Evolutionary conservation across 345 rosid genomes (phyloP).

Genomic region (Gossypium turneri): DNA sequence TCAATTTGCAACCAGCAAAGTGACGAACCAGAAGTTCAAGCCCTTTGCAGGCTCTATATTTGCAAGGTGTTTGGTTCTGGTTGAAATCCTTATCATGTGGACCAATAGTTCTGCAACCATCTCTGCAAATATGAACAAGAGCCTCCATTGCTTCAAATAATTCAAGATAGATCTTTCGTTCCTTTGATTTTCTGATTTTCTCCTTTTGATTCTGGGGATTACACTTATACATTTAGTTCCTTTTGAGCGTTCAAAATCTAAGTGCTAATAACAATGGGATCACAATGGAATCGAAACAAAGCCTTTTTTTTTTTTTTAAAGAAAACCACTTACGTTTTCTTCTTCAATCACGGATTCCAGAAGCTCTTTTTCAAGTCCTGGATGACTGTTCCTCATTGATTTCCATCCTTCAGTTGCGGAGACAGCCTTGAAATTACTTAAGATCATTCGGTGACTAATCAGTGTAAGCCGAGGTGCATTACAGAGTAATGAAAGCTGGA

Average conservation of each 20-base stretch:
- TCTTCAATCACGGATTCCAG: slow-evolving; percentile 45
- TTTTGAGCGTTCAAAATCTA: background rate
- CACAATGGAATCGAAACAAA: background rate
- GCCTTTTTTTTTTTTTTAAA: background rate
- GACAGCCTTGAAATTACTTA: slow-evolving; percentile 48
- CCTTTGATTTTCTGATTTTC: slow-evolving; percentile 48
- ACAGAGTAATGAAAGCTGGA: slow-evolving; percentile 79
- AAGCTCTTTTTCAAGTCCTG: slow-evolving; percentile 69
- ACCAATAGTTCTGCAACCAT: slow-evolving; percentile 86
- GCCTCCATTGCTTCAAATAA: slow-evolving; percentile 93
- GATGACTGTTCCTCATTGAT: slow-evolving; percentile 78
- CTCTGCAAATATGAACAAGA: slow-evolving; percentile 87
- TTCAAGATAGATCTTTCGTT: slow-evolving; percentile 64
- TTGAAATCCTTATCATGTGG: slow-evolving; percentile 70
- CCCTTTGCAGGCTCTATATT: slow-evolving; percentile 71
- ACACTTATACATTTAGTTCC: background rate
- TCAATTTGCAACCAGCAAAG: slow-evolving; percentile 67
- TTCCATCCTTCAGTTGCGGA: slow-evolving; percentile 67
- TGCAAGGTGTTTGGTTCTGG: slow-evolving; percentile 49
- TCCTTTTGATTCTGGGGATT: slow-evolving; percentile 47
- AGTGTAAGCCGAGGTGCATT: slow-evolving; percentile 71
- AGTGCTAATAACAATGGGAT: background rate
- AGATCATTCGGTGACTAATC: slow-evolving; percentile 64
- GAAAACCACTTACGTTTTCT: slow-evolving; percentile 44
- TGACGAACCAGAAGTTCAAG: slow-evolving; percentile 74